These are phyloP conservation scores for Trichopus zeylanicus DNA, from an alignment of 116 monocot species.

Conservation along the genomic window DNA sequence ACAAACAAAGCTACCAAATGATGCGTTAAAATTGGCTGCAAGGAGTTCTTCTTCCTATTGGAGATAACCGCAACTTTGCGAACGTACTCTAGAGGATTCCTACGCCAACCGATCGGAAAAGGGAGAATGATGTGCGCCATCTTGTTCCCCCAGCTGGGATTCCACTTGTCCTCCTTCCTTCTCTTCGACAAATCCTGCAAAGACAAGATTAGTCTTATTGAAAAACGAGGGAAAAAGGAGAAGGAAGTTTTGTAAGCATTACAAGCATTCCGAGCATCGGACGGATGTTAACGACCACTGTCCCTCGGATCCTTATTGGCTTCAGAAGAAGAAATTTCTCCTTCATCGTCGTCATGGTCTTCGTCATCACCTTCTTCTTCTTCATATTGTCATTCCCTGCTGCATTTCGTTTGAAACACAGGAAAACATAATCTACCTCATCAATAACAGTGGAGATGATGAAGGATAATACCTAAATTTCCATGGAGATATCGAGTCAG, in stretches of 20 bases:
- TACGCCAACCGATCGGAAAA: conserved; percentile 19
- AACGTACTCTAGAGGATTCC: conserved; percentile 59
- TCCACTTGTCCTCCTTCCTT: conserved; percentile 24
- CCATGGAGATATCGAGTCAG: conserved; percentile 49
- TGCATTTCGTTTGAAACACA: too few relatives aligned
- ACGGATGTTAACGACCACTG: conserved; percentile 62
- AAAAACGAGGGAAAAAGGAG: too few relatives aligned
- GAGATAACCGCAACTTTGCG: conserved; percentile 22
- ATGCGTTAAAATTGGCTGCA: conserved; percentile 39
- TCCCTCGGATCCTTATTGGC: conserved; percentile 42
- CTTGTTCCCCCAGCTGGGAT: conserved; percentile 34
- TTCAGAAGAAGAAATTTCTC: too few relatives aligned
- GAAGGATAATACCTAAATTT: conserved; percentile 16
- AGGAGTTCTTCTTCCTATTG: conserved; percentile 48
- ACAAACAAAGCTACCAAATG: conserved; percentile 11
- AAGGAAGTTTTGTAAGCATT: neutral
- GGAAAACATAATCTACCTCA: neutral
- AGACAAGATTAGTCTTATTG: neutral
- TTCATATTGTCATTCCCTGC: too few relatives aligned
- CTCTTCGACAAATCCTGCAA: conserved; percentile 41
- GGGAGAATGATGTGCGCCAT: conserved; percentile 42
- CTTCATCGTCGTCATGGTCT: too few relatives aligned
- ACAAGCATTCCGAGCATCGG: conserved; percentile 52
- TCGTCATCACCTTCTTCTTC: too few relatives aligned
- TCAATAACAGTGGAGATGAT: neutral